A percentile compares a stretch with the other conserved stretches of the same genome.
These are phyloP conservation scores for Populus alba DNA, from an alignment of 345 rosid genomes.

Conservation along the genomic window DNA sequence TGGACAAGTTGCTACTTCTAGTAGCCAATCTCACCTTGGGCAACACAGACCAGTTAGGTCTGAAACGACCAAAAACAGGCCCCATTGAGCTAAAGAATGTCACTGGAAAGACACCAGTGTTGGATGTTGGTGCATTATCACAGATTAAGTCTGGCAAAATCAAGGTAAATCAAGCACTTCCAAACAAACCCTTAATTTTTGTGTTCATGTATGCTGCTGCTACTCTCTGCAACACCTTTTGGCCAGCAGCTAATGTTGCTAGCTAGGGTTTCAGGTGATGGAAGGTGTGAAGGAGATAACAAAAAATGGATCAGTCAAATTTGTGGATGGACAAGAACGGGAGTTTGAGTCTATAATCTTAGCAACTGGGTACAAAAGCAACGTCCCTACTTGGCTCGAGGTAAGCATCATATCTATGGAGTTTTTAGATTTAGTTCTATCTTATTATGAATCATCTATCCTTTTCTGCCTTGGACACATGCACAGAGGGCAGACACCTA, in stretches of 20 bases:
- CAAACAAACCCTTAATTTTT: too few species aligned
- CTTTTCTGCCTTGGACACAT: constrained; percentile 42
- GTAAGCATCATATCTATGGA: constrained; percentile 29
- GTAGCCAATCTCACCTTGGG: constrained; percentile 53
- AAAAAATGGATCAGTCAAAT: constrained; percentile 58
- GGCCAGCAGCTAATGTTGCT: constrained; percentile 7
- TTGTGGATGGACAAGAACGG: constrained; percentile 73
- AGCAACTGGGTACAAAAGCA: constrained; percentile 94
- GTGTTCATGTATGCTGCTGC: neutral
- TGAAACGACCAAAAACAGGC: constrained; percentile 81
- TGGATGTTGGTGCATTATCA: constrained; percentile 78
- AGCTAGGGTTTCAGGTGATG: constrained; percentile 47
- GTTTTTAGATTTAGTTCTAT: constrained; percentile 36
- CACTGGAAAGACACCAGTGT: constrained; percentile 90
- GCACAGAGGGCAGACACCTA: constrained; percentile 28
- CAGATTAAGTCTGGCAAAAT: constrained; percentile 67
- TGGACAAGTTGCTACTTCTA: constrained; percentile 57
- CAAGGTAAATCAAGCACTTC: constrained; percentile 41
- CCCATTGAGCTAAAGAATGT: constrained; percentile 82
- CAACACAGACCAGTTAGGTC: constrained; percentile 67
- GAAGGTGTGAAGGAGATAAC: constrained; percentile 72
- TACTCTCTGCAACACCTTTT: neutral
- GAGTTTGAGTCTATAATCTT: constrained; percentile 72
- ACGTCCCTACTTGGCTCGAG: constrained; percentile 89
- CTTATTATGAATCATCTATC: constrained; percentile 41